Evolutionary conservation across 495 filamentous ascomycete genomes (phyloP).

Genomic region (Parathielavia appendiculata): DNA sequence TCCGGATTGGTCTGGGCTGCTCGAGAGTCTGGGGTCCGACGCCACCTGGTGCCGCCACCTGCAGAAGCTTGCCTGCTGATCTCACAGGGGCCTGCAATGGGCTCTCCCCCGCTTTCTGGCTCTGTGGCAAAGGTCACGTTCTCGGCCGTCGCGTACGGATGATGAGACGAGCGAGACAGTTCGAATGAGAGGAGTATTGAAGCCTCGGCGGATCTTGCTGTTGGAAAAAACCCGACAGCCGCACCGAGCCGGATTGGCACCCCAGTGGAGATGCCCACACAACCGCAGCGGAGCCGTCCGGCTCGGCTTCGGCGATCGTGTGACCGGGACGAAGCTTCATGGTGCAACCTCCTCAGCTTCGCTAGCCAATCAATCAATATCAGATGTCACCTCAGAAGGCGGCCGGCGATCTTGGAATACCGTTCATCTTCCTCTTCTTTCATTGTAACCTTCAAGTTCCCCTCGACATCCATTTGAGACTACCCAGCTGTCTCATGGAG

Average conservation of each 20-base stretch:
- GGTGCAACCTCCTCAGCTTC: not conserved
- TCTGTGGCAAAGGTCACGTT: no score
- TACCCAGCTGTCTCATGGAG: no score
- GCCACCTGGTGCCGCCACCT: constrained; percentile 8
- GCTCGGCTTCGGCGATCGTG: constrained; percentile 8
- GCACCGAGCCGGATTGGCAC: not conserved
- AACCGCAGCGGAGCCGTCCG: constrained; percentile 2
- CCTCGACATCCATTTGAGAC: no score
- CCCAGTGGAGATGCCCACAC: constrained; percentile 9
- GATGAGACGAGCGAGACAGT: no score
- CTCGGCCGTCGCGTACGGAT: no score
- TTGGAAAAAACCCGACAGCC: not conserved
- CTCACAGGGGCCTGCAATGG: not conserved
- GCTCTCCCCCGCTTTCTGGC: not conserved
- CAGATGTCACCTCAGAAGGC: not conserved
- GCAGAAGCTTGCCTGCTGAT: not conserved
- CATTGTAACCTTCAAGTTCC: no score
- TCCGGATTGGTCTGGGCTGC: constrained; percentile 17
- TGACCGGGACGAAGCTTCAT: constrained; percentile 11
- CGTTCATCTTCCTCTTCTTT: no score
- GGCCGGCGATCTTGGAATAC: not conserved
- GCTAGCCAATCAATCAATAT: not conserved
- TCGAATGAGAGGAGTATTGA: no score
- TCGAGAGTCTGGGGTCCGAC: constrained; percentile 14
- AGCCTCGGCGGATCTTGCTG: no score